These are phyloP conservation scores for Leishmania martiniquensis DNA, from an alignment of 208 protist species.

Conservation along the genomic window DNA sequence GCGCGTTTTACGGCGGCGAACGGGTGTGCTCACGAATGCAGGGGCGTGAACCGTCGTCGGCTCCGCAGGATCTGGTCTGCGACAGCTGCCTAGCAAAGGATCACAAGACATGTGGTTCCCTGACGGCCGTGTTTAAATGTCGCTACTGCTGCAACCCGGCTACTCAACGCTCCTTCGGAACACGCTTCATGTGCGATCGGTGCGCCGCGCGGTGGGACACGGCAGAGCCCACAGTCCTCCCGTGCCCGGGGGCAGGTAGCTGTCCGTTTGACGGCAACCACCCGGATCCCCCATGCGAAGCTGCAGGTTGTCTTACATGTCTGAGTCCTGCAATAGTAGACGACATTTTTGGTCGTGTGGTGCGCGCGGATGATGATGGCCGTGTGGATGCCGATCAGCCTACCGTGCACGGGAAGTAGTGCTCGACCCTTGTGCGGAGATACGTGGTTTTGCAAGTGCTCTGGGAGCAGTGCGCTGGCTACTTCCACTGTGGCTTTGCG, in stretches of 20 bases:
- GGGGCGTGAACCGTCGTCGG: slow-evolving; percentile 61
- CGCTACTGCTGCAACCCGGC: slow-evolving; percentile 90
- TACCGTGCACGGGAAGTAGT: background rate
- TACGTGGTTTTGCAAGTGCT: background rate
- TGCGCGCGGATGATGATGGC: background rate
- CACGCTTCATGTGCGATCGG: slow-evolving; percentile 78
- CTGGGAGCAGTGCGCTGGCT: background rate
- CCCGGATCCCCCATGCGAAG: slow-evolving; percentile 16
- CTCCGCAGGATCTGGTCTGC: slow-evolving; percentile 68
- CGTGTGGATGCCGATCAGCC: background rate
- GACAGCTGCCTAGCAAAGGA: slow-evolving; percentile 51
- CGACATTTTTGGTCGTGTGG: slow-evolving; percentile 26
- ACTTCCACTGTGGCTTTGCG: background rate
- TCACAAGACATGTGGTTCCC: slow-evolving; percentile 6
- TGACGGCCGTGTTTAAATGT: slow-evolving; percentile 76
- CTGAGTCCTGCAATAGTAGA: background rate
- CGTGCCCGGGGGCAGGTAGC: slow-evolving; percentile 51
- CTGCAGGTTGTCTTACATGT: slow-evolving; percentile 72
- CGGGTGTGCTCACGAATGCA: slow-evolving; percentile 75
- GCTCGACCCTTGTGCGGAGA: background rate
- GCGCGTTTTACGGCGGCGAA: slow-evolving; percentile 82
- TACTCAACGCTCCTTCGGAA: slow-evolving; percentile 83
- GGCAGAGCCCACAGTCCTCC: slow-evolving; percentile 48
- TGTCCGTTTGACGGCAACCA: slow-evolving; percentile 69
- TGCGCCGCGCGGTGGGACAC: slow-evolving; percentile 73